Percentiles rank a stretch among this genome's conserved stretches.
Evolutionary conservation across 306 rosid genomes (phyloP).

Genomic region (Quillaja saponaria): DNA sequence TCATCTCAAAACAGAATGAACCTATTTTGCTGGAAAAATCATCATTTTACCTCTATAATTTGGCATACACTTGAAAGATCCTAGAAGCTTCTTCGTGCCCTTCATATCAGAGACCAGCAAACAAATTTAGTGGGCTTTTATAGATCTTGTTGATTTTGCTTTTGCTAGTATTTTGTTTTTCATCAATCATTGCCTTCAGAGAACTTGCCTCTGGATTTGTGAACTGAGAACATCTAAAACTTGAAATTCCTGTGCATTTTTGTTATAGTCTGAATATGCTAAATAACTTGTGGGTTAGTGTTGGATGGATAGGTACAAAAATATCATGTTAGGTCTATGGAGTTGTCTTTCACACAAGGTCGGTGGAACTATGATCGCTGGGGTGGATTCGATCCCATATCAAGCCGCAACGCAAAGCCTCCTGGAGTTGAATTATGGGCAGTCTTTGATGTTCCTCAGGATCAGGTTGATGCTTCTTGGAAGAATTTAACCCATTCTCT

Average conservation of each 20-base stretch:
- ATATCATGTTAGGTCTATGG: conserved; percentile 76
- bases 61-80: not conserved
- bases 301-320: conserved; percentile 76
- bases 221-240: not conserved
- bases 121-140: not conserved
- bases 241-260: not conserved
- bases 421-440: conserved; percentile 99
- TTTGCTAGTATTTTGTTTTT: conserved; percentile 9
- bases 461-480: conserved; percentile 79
- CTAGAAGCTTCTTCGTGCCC: not conserved
- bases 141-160: not conserved
- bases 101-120: not conserved
- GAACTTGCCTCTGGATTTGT: conserved; percentile 4
- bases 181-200: not conserved
- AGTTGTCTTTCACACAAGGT: conserved; percentile 95
- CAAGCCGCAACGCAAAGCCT: conserved; percentile 89
- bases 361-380: conserved; percentile 92
- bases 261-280: conserved; percentile 24
- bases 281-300: conserved; percentile 34
- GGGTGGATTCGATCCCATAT: conserved; percentile 92
- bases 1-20: not conserved
- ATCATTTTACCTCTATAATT: not conserved
- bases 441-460: conserved; percentile 67
- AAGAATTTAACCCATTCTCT: conserved; percentile 89
- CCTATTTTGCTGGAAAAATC: not conserved